Base-by-base conservation (phyloP, 192 early-diverging fungal species). In the Coemansia sp. region DNA sequence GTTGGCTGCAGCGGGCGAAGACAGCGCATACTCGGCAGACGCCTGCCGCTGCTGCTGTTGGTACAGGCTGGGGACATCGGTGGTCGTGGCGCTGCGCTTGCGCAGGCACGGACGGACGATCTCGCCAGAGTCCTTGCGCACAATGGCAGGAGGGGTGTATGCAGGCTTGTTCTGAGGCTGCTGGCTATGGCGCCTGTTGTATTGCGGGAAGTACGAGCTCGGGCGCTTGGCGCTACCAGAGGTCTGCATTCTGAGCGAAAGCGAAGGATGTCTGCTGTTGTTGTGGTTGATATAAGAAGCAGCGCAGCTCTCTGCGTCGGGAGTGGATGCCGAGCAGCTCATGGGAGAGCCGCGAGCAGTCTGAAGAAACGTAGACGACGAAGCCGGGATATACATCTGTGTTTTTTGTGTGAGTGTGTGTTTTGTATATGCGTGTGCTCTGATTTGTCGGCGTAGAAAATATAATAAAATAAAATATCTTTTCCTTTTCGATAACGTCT, bases 111-210 rank as follows among this genome's bases (percentile, higher is more conserved):
- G 69, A 28, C 76, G 63, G 59, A 83, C 80, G 48, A 83, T 66
- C 63, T 83, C 80, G 68, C 80, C 80, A 8, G 80, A 75, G 55
- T 72, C 66, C 64, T 77, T 83, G 71, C 75, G 72, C 42, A 83
- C 66, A 3, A 77, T 48, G 7, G 68, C 45, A 7, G 79, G 73
- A 31, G 79, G 67, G 1, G 54, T 48, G 51, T 67, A 67, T 16
- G 55, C 64, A n/a, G 63, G 51, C 55, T 62, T 58, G 54, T 73
- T 64, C 63, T 71, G 67, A 17, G 56, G 48, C 66, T 62, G 72
- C 12, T 48, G 45, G 42, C 68, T 45, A 11, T 42, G 40, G 12
- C 56, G 64, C 11, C 48, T 49, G 40, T 42, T 10, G 59, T 48
- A 60, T 20, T 40, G 42, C 42, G 42, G 42, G 42, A 45, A 45